A percentile compares a stretch with the other conserved stretches of the same genome.
Evolutionary conservation across 768 basidiomycete genomes (phyloP).

Genomic region (Tylopilus vinaceipallidus): DNA sequence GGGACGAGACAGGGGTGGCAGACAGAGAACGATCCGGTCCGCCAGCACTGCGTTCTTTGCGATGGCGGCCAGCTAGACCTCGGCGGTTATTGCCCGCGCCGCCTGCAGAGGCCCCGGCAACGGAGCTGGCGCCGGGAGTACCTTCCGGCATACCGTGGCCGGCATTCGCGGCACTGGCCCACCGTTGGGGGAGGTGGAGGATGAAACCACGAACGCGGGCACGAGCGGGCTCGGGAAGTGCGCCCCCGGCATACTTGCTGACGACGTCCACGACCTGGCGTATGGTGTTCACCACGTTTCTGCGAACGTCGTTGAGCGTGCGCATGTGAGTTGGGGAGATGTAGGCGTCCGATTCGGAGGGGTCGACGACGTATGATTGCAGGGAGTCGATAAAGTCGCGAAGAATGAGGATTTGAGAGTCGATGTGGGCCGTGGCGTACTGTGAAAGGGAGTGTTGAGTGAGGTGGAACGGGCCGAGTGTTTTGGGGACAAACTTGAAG

Average conservation of each 20-base stretch:
- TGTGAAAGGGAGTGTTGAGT: slow-evolving; percentile 27
- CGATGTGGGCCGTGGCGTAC: slow-evolving; percentile 88
- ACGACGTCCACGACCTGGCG: slow-evolving; percentile 88
- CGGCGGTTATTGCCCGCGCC: slow-evolving; percentile 20
- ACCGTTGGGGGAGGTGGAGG: slow-evolving; percentile 75
- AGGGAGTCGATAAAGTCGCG: slow-evolving; percentile 80
- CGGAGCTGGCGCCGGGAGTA: slow-evolving; percentile 35
- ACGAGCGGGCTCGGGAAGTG: slow-evolving; percentile 82
- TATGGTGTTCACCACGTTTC: slow-evolving; percentile 85
- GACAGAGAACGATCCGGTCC: slow-evolving; percentile 32
- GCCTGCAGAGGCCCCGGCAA: slow-evolving; percentile 32
- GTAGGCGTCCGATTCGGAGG: slow-evolving; percentile 30
- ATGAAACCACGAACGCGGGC: slow-evolving; percentile 73
- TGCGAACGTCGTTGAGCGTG: slow-evolving; percentile 70
- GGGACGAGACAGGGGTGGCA: slow-evolving; percentile 34
- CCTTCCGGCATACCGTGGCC: slow-evolving; percentile 26
- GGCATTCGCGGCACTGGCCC: slow-evolving; percentile 50
- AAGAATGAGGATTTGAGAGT: slow-evolving; percentile 80
- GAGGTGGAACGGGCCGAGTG: neutral
- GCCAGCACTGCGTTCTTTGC: slow-evolving; percentile 40
- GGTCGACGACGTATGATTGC: slow-evolving; percentile 36
- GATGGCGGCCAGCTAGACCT: slow-evolving; percentile 17
- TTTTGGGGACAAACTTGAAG: slow-evolving; percentile 56
- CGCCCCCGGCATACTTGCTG: slow-evolving; percentile 79
- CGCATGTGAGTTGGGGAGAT: slow-evolving; percentile 52